Evolutionary conservation across 768 basidiomycete species (phyloP), one percentile per base, ranked within the genome.

Genomic region (Leucocoprinus leucothites): DNA sequence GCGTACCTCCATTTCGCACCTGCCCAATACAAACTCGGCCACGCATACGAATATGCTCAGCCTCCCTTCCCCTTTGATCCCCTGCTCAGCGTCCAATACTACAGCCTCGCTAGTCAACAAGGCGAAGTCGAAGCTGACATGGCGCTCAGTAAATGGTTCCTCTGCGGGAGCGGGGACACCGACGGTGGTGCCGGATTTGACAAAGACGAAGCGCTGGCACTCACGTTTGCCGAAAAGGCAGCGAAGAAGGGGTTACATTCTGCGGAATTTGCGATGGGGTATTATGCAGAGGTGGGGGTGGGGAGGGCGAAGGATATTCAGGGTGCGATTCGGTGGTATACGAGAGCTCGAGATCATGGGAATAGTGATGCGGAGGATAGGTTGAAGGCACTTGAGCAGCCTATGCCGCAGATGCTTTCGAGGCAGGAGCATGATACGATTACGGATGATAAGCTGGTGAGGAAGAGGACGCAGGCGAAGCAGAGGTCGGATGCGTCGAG

Each of bases 101-200:
- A 98, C 69, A 78, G 76, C 7, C 74, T 89, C 11, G 92, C 91
- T 0, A 87, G 84, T 54, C 87, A 95, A 69, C 83, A 88, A 57
- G 91, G 91, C 31, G 92, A 97, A 68, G 77, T 81, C 21, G 94
- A 98, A 67, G 96, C 96, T 0, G 94, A 98, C 66, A 95, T 98
- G 94, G 95, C 94, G 2, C 79, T 98, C 51, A 87, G 84, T 69
- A 98, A 97, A 71, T 98, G 96, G 95, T 98, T 97, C 75, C 72
- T 98, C 47, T 95, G 94, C 65, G 95, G 95, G 1, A 69, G 68
- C 3, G 85, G 86, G 0, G 69, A 67, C 11, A 64, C 62, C 0
- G 67, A 61, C 9, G 42, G 42, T 16, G 40, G 43, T 3, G 3
- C 57, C 9, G 73, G 70, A 13, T 94, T 97, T 61, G 90, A 91